These are phyloP conservation scores for Rhinocladiella similis DNA, from an alignment of 2,329 filamentous ascomycete genomes.

Conservation along the genomic window DNA sequence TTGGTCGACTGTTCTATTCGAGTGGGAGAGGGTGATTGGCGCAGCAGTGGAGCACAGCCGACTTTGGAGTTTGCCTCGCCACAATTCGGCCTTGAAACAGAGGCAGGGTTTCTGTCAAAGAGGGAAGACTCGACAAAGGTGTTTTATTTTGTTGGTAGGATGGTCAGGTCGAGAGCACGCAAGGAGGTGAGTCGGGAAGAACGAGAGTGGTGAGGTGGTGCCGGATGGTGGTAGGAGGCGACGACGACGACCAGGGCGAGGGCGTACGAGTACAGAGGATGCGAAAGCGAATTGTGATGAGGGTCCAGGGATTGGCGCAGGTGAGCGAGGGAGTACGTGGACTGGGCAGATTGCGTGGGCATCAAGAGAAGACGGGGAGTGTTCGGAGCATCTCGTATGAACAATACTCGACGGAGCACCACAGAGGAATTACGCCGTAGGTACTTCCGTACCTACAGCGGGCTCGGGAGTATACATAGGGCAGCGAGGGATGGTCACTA, in stretches of 20 bases:
- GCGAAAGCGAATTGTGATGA: background rate
- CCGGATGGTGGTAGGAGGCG: background rate
- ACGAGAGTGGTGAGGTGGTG: background rate
- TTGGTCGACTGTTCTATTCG: constrained; percentile 3
- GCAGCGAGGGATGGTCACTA: no score
- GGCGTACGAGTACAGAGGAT: no score
- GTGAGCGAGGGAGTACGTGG: background rate
- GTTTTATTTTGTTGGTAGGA: constrained; percentile 49
- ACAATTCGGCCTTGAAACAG: constrained; percentile 14
- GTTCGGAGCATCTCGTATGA: no score
- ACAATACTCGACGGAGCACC: no score
- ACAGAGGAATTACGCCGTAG: no score
- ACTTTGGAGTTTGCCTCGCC: constrained; percentile 19
- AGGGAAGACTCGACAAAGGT: constrained; percentile 10
- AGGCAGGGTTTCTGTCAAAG: background rate
- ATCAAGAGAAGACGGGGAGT: background rate
- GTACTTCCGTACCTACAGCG: no score
- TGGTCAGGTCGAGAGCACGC: background rate
- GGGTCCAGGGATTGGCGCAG: background rate
- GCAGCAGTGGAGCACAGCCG: constrained; percentile 23
- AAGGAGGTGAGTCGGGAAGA: no score
- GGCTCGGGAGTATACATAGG: no score
- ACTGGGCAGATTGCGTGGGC: background rate
- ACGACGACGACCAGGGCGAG: background rate
- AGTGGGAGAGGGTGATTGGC: constrained; percentile 14